Base-by-base conservation (phyloP, 2,329 filamentous ascomycete species). In the Aspergillus spinulosporus region DNA sequence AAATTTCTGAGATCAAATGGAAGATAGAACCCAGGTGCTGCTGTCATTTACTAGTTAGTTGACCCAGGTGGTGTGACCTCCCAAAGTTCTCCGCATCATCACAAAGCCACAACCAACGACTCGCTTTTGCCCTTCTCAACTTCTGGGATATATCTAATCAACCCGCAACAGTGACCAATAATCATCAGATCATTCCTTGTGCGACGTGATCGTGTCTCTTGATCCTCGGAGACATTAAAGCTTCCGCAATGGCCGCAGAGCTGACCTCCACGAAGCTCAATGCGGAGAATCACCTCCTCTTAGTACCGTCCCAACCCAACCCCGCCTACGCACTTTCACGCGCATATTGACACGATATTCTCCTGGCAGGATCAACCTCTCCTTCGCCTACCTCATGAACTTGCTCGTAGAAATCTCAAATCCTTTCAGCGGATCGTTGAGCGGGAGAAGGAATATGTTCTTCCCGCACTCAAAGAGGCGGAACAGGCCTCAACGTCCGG, bases 351-450 rank as follows among this genome's bases (percentile, higher is more conserved):
- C 21, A 9, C 37, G 26, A 5, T 21, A 48, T 11, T 11, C 7
- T 26, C 21, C 5, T 40, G 42, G 29, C 45, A 93, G 92, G 94
- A 99, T 70, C 93, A 97, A 83, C 89, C 93, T 3, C 88, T 97
- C 63, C 86, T 99, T 64, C 91, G 92, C 34, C 85, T 97, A 21
- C 94, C 94, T 14, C 88, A 93, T 75, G 94, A 97, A 72, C 88
- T 97, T 56, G 87, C 95, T 21, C 88, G 92, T 55, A 93, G 94
- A 73, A 97, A 96, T 77, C 95, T 97, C 77, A 94, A 96, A 67
- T 86, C 88, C 3, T 86, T 88, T 43, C 79, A 75, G 62, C 72
- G 76, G 43, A 67, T 74, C 48, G 72, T 80, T 49, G 78, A 81
- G 60, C 72, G 76, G 53, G 78, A 81, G 55, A 72, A 72, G 59